These are phyloP conservation scores for Candida sanyaensis DNA, from an alignment of 1,139 yeast species.

Conservation along the genomic window DNA sequence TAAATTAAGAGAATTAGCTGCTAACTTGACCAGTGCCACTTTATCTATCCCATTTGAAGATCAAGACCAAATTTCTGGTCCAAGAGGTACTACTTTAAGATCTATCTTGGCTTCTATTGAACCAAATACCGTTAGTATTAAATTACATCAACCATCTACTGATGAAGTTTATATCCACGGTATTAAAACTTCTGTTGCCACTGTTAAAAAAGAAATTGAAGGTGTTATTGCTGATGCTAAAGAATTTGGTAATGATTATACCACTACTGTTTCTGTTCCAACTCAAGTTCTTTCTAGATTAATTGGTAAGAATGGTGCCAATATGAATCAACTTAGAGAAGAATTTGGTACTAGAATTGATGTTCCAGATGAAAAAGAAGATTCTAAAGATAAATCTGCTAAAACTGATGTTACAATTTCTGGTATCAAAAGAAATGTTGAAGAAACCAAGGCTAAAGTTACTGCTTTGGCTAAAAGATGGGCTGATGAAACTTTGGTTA, in stretches of 20 bases:
- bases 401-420: conserved; percentile 61
- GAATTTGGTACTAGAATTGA: conserved; percentile 81
- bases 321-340: conserved; percentile 68
- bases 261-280: conserved; percentile 62
- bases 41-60: conserved; percentile 55
- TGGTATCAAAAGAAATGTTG: conserved; percentile 81
- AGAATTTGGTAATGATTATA: conserved; percentile 61
- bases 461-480: conserved; percentile 64
- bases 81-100: conserved; percentile 57
- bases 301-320: conserved; percentile 87
- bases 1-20: conserved; percentile 59
- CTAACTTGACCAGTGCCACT: conserved; percentile 51
- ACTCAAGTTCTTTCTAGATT: conserved; percentile 69
- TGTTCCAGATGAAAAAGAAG: conserved; percentile 39
- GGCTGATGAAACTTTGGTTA: conserved; percentile 77
- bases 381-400: conserved; percentile 36
- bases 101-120: conserved; percentile 45
- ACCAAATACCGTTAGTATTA: conserved; percentile 40
- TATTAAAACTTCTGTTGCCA: conserved; percentile 54
- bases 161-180: conserved; percentile 69
- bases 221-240: conserved; percentile 63
- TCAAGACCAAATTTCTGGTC: conserved; percentile 62
- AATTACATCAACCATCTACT: conserved; percentile 44
- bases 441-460: conserved; percentile 67
- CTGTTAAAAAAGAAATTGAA: conserved; percentile 53